phyloP scores from a whole-genome alignment of 176 grass and related monocot genomes.

The Oryza glaberrima region DNA sequence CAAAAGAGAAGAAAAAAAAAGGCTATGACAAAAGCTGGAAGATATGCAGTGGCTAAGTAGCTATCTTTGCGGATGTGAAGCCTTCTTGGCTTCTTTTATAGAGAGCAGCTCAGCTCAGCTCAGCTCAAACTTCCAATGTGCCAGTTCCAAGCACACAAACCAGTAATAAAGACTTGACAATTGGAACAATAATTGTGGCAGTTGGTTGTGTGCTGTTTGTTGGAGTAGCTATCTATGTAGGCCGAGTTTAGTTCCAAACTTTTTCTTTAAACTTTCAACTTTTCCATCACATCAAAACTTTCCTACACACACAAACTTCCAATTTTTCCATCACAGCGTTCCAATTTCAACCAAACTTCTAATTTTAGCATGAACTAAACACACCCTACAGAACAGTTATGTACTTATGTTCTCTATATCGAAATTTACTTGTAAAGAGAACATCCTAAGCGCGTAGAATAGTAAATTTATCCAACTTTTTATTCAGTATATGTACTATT shows the following conservation, averaged over 20 bases:
- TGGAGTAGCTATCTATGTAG: neutral
- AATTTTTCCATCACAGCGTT: too few species aligned
- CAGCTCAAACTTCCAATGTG: conserved; percentile 28
- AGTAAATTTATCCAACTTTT: neutral
- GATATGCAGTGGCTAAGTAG: conserved; percentile 28
- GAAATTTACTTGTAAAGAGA: neutral
- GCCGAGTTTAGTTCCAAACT: too few species aligned
- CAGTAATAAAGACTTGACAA: conserved; percentile 11
- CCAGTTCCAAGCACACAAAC: conserved; percentile 14
- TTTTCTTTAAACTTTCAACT: too few species aligned
- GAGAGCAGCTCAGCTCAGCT: conserved; percentile 20
- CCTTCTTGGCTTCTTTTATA: conserved; percentile 44
- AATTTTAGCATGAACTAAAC: too few species aligned
- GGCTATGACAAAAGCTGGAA: conserved; percentile 44
- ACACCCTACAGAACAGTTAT: too few species aligned
- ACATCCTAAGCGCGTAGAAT: neutral
- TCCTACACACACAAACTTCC: too few species aligned
- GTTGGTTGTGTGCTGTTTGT: conserved; percentile 4
- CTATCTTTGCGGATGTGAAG: conserved; percentile 28
- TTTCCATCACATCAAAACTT: too few species aligned
- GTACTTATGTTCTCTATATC: neutral
- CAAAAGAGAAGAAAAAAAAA: conserved; percentile 22
- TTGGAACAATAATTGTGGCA: conserved; percentile 28
- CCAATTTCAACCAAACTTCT: too few species aligned
- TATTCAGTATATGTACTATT: neutral